Evolutionary conservation across 148 eudicot genomes (phyloP).

Genomic region (Vaccinium darrowii): DNA sequence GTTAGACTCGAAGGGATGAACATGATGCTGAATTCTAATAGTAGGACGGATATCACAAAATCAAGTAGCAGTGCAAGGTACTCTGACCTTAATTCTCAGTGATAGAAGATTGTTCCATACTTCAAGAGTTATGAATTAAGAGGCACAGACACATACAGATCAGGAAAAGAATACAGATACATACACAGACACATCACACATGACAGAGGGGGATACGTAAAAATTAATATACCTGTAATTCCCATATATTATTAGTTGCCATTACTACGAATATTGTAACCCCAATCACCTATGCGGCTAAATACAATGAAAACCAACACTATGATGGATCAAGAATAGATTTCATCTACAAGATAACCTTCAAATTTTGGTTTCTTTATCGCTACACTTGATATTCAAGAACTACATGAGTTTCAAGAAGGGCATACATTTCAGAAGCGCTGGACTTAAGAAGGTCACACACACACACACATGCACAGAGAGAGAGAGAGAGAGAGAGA

Average conservation of each 20-base stretch:
- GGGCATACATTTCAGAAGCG: neutral
- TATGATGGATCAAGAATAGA: neutral
- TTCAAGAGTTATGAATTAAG: neutral
- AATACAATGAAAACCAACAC: neutral
- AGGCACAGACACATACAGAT: neutral
- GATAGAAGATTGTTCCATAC: neutral
- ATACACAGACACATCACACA: neutral
- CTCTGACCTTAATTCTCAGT: constrained; percentile 4
- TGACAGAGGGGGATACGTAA: neutral
- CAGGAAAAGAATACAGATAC: neutral
- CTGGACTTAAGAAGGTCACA: neutral
- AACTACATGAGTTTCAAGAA: neutral
- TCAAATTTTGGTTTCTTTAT: neutral
- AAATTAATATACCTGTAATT: neutral
- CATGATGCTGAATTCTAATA: neutral
- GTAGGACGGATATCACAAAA: neutral
- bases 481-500: neutral
- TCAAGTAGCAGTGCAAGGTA: neutral
- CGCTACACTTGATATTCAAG: neutral
- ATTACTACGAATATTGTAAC: neutral
- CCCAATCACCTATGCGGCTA: neutral
- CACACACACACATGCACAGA: no score
- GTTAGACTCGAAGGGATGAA: neutral
- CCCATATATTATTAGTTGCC: neutral
- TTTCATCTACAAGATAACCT: neutral